Conservation (phyloP, 2,329 filamentous ascomycete species). For the Ceratocystis lukuohia region DNA sequence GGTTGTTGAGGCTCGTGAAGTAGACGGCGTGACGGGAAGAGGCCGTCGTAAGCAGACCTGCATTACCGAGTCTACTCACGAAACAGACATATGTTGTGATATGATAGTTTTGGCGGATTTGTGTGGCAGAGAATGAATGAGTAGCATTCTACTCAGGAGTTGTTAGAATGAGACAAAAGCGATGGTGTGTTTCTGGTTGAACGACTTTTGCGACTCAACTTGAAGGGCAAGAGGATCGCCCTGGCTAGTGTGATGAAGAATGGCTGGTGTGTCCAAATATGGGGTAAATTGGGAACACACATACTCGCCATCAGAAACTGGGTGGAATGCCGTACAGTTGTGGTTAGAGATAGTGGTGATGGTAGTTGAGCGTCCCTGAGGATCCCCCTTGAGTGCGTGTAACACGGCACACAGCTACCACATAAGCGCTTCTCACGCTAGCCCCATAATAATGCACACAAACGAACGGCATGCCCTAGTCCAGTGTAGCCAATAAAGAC, state of each 20-base stretch:
- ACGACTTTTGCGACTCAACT: background rate
- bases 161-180: background rate
- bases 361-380: too few species aligned
- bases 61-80: background rate
- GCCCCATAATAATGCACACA: background rate
- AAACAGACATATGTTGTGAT: background rate
- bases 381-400: background rate
- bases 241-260: too few species aligned
- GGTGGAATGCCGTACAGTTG: too few species aligned
- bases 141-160: background rate
- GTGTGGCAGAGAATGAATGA: background rate
- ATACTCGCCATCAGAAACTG: too few species aligned
- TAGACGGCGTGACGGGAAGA: background rate
- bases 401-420: background rate
- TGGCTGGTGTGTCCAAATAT: too few species aligned
- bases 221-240: background rate
- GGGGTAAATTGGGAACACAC: too few species aligned
- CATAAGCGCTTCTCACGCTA: background rate
- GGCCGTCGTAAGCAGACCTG: background rate
- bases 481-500: background rate
- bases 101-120: background rate
- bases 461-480: background rate
- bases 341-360: too few species aligned
- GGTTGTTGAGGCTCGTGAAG: background rate
- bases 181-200: background rate